These are phyloP conservation scores for Diaporthe ilicicola DNA, from an alignment of 2,329 filamentous ascomycete species.

Conservation along the genomic window DNA sequence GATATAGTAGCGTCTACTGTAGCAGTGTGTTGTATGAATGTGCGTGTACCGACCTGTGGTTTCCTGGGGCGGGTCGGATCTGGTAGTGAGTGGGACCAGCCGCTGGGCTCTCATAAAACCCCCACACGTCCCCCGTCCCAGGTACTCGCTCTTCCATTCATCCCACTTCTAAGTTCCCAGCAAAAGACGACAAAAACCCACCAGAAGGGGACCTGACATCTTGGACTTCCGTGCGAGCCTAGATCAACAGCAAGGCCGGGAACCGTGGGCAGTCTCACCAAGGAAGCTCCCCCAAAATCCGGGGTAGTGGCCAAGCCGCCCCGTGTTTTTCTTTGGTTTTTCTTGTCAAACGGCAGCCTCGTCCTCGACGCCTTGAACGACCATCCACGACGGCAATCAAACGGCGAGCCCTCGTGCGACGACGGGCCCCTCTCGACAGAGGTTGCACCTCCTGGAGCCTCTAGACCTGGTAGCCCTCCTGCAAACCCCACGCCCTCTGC, in stretches of 20 bases:
- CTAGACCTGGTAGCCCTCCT: constrained; percentile 4
- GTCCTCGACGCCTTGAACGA: constrained; percentile 4
- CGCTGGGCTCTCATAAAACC: constrained; percentile 25
- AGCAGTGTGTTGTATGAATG: not conserved
- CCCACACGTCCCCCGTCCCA: constrained; percentile 31
- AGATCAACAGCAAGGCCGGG: constrained; percentile 21
- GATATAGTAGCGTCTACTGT: constrained; percentile 17
- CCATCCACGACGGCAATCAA: constrained; percentile 20
- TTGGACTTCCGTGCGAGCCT: constrained; percentile 22
- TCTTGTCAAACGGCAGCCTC: constrained; percentile 23
- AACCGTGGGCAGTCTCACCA: constrained; percentile 26
- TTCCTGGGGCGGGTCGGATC: constrained; percentile 18
- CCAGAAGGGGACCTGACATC: constrained; percentile 20
- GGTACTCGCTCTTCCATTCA: constrained; percentile 32
- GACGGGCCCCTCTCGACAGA: constrained; percentile 12
- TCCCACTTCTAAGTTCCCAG: constrained; percentile 26
- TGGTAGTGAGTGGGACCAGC: constrained; percentile 21
- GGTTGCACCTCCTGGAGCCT: constrained; percentile 23
- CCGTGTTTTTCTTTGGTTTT: constrained; percentile 6
- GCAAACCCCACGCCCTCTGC: constrained; percentile 28
- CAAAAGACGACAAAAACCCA: constrained; percentile 28
- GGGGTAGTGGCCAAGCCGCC: constrained; percentile 22
- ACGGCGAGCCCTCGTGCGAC: constrained; percentile 22
- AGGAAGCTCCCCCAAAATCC: constrained; percentile 25
- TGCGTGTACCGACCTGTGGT: constrained; percentile 15